Evolutionary conservation across 2,329 filamentous ascomycete genomes (phyloP).

Genomic region (Trichophyton benhamiae): DNA sequence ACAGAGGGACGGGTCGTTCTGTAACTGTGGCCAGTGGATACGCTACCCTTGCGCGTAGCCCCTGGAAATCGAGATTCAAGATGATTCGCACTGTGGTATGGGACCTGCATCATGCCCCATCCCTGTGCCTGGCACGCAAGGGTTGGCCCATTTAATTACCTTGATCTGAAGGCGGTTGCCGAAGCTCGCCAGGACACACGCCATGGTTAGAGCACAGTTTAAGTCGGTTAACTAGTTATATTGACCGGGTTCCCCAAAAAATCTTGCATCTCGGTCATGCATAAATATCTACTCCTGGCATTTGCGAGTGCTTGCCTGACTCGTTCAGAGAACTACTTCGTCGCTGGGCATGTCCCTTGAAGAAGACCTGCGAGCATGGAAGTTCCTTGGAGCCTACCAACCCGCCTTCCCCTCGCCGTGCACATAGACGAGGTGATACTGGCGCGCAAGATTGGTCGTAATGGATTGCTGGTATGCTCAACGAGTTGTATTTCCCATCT

Average conservation of each 20-base stretch:
- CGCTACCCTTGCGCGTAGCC: neutral
- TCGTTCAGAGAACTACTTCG: neutral
- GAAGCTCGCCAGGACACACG: neutral
- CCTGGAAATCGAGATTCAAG: neutral
- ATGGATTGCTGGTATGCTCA: slow-evolving; percentile 5
- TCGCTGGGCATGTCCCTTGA: neutral
- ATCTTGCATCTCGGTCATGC: neutral
- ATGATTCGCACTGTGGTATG: neutral
- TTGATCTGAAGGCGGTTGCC: neutral
- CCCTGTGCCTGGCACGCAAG: neutral
- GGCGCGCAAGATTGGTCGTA: slow-evolving; percentile 4
- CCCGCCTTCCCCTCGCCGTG: neutral
- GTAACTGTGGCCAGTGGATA: neutral
- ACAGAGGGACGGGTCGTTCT: neutral
- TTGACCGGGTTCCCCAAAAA: slow-evolving; percentile 1
- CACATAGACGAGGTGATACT: slow-evolving; percentile 4
- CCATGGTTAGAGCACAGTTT: neutral
- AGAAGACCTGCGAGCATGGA: neutral
- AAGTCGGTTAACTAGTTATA: neutral
- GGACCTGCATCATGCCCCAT: neutral
- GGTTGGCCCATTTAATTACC: neutral
- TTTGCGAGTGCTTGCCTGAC: neutral
- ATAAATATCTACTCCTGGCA: neutral
- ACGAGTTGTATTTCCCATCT: too few species aligned
- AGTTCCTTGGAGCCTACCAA: neutral